Evolutionary conservation across 2,329 filamentous ascomycete genomes (phyloP), one percentile per base, ranked within the genome.

Genomic region (Amphichorda felina): DNA sequence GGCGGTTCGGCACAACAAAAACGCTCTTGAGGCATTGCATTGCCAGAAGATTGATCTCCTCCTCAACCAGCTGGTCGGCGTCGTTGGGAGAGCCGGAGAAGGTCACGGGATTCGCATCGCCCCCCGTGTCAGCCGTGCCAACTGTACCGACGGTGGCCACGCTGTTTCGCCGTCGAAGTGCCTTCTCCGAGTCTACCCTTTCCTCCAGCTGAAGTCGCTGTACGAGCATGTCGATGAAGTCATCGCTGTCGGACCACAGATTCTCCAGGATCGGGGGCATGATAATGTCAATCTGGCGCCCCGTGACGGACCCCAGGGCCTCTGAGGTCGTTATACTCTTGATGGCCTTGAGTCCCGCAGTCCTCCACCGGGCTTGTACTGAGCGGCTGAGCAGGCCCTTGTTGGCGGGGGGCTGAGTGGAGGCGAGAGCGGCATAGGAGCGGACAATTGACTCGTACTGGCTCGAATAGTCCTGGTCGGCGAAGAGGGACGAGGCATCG

Each of bases 191-290:
- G 37, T 85, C 82, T 16, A 68, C 62, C 47, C 79, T 80, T 44
- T 87, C 82, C 43, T 80, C 75, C 41, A 71, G 61, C 39, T 80
- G 67, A 16, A 80, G 74, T 36, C 79, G 72, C n/a, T 70, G 63
- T 41, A 82, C 68, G 35, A 96, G 57, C 4, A 73, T 61, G 30
- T 78, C 67, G 14, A 96, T 64, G 40, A 84, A 76, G 35, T 77
- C 70, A 25, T 82, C 75, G 44, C 75, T 74, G 37, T 81, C 75
- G 16, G 81, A 79, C 68, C 86, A 88, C 17, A 96, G 59, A 45
- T 94, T 95, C 50, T 88, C 79, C 40, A 96, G 64, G 14, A 96
- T 79, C 43, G 88, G 79, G 22, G 89, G 88, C 27, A 96, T 70
- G 37, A 93, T 78, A 37, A 82, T 69, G 40, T 79, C 71, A 43